A percentile compares a stretch with the other conserved stretches of the same genome.
phyloP scores from a whole-genome alignment of 306 rosid species.

The Fagus sylvatica region DNA sequence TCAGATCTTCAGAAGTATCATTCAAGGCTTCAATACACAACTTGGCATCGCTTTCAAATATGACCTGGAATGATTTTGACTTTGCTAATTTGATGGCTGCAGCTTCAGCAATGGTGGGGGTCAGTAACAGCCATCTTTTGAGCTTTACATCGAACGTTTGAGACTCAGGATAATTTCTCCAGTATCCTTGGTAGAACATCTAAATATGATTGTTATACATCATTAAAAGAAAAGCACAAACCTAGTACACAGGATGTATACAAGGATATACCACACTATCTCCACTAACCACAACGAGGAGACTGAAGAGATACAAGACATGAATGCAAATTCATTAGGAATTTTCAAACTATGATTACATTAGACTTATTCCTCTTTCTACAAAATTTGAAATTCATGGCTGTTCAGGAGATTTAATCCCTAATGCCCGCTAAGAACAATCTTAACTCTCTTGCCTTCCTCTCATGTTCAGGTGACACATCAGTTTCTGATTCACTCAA shows the following conservation, averaged over 20 bases:
- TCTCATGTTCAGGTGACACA: slow-evolving; percentile 57
- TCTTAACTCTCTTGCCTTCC: slow-evolving; percentile 66
- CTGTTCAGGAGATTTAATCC: slow-evolving; percentile 35
- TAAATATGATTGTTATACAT: background rate
- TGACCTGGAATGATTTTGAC: no score
- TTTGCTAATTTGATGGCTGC: no score
- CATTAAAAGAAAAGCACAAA: no score
- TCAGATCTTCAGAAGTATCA: no score
- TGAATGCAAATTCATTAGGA: background rate
- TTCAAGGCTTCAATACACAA: no score
- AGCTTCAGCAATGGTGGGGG: no score
- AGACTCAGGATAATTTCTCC: background rate
- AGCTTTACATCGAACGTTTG: background rate
- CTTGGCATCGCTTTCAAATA: no score
- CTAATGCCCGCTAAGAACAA: slow-evolving; percentile 54
- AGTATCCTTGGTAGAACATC: background rate
- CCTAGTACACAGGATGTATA: no score
- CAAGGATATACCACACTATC: background rate
- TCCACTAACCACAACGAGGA: background rate
- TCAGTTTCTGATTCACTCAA: slow-evolving; percentile 77
- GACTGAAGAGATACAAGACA: background rate
- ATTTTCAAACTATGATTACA: background rate
- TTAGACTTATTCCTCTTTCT: background rate
- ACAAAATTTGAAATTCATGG: background rate
- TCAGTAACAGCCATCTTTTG: background rate